A percentile compares a stretch with the other conserved stretches of the same genome.
Conservation (phyloP, 2,329 filamentous ascomycete species). For the Fusarium brachygibbosum region DNA sequence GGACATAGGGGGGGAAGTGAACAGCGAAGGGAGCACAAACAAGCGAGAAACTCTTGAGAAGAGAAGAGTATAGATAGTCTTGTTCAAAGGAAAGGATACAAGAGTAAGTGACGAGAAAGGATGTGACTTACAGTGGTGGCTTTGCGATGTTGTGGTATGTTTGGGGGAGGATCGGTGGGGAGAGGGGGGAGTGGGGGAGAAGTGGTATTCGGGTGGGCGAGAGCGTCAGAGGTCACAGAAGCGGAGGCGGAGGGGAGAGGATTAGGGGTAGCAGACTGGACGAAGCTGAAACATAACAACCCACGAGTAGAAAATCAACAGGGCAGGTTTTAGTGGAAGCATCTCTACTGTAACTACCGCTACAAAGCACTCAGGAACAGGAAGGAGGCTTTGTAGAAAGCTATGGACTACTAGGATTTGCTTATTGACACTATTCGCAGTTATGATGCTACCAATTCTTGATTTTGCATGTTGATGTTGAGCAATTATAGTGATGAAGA, state of each 20-base stretch:
- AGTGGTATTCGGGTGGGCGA: slow-evolving; percentile 9
- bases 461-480: background rate
- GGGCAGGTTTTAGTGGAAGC: slow-evolving; percentile 1
- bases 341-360: background rate
- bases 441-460: background rate
- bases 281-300: slow-evolving; percentile 8
- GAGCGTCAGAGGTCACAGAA: background rate
- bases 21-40: background rate
- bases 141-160: slow-evolving; percentile 1
- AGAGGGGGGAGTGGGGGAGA: slow-evolving; percentile 1
- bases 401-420: no score
- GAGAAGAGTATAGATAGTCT: background rate
- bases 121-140: background rate
- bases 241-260: background rate
- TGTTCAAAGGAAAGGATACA: background rate
- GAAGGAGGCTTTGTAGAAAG: background rate
- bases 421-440: background rate
- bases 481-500: background rate
- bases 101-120: background rate
- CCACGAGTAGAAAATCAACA: slow-evolving; percentile 4
- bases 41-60: background rate
- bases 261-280: background rate
- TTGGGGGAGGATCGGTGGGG: slow-evolving; percentile 1
- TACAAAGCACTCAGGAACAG: background rate
- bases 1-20: slow-evolving; percentile 2